Evolutionary conservation across 192 early-diverging fungal species (phyloP), one percentile per base, ranked within the genome.

Genomic region (Umbelopsis ramanniana): DNA sequence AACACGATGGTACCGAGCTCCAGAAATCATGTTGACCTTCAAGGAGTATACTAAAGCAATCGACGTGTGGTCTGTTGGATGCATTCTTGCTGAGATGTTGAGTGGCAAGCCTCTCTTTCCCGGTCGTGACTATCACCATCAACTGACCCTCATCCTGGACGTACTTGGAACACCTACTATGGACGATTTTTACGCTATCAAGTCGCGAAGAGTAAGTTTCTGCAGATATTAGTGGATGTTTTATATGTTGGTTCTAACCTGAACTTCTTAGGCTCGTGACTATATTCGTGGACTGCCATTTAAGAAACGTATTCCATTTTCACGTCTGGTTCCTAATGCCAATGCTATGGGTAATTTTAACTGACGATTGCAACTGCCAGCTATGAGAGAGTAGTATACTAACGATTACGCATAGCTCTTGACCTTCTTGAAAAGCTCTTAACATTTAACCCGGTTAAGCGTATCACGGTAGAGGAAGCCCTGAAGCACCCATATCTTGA

Each of bases 31-130:
- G 93, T 84, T 99, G 57, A 94, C 96, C 15, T 98, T 97, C 80
- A 95, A 95, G 76, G 93, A 92, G 78, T 99, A 99, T 81, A 98
- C 96, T 74, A 98, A 98, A 87, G 97, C 98, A 11, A 97, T 95
- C 75, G 94, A 96, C 75, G 90, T 96, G 26, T 96, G 94, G 94
- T 93, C 91, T 10, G 94, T 95, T 7, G 94, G 94, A 26, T 96
- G 94, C 79, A 96, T 96, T 71, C 83, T 93, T 72, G 91, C 92
- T 11, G 93, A 94, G 70, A 92, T 94, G 89, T 80, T 94, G 47
- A 89, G 87, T 70, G 89, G 91, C 78, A 88, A 88, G 77, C 92
- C 93, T 19, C 79, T 94, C 74, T 94, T 94, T 75, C 92, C 92
- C 40, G 93, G 93, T 23, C 88, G 91, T 71, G 93, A 94, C 80